Evolutionary conservation across 306 rosid species (phyloP).

Genomic region (Luffa aegyptiaca): DNA sequence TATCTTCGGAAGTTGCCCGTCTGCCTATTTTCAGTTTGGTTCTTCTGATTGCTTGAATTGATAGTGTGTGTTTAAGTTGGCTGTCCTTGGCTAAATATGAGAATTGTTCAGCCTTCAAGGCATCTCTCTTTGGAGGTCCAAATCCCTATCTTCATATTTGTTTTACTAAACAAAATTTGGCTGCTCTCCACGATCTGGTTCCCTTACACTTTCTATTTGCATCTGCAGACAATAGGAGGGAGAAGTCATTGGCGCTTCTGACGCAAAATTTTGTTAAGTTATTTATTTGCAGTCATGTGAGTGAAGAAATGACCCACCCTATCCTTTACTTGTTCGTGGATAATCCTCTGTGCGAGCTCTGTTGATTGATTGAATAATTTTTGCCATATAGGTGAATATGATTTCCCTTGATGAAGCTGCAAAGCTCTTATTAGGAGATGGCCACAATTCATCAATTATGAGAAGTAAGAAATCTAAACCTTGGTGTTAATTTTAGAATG

Average conservation of each 20-base stretch:
- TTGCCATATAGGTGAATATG: constrained; percentile 21
- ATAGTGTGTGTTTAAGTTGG: background rate
- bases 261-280: constrained; percentile 48
- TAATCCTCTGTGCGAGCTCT: background rate
- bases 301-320: background rate
- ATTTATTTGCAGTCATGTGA: constrained; percentile 41
- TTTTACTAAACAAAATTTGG: background rate
- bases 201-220: background rate
- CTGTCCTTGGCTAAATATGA: background rate
- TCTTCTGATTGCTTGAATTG: background rate
- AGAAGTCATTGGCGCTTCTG: constrained; percentile 42
- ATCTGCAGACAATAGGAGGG: constrained; percentile 34
- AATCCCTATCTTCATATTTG: background rate
- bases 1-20: background rate
- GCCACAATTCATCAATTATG: constrained; percentile 26
- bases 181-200: background rate
- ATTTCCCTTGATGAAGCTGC: constrained; percentile 52
- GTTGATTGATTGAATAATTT: background rate
- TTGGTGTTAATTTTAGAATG: background rate
- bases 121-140: background rate
- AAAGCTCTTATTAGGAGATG: constrained; percentile 33
- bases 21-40: background rate
- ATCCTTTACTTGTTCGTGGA: background rate
- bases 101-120: background rate
- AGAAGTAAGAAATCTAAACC: constrained; percentile 25